These are phyloP conservation scores for Phoma sp. DNA, from an alignment of 2,329 filamentous ascomycete genomes.

Conservation along the genomic window DNA sequence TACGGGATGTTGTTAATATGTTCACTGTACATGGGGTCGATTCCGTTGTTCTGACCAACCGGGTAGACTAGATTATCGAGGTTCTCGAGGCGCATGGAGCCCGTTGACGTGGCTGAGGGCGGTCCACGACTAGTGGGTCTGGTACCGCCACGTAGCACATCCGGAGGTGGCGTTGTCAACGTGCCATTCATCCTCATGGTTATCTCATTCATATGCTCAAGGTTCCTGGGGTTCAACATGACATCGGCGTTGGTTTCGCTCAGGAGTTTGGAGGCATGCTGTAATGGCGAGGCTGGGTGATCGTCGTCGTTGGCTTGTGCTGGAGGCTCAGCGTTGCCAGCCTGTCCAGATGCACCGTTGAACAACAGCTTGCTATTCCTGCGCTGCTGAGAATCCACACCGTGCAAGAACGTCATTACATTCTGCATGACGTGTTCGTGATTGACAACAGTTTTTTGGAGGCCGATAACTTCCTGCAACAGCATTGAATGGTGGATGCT, in stretches of 20 bases:
- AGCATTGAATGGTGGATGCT: constrained; percentile 70
- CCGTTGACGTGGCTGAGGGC: constrained; percentile 59
- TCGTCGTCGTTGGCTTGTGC: constrained; percentile 63
- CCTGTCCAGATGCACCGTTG: constrained; percentile 48
- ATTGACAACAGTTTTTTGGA: constrained; percentile 75
- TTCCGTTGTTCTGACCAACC: constrained; percentile 87
- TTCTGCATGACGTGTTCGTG: constrained; percentile 76
- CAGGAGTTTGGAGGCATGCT: constrained; percentile 71
- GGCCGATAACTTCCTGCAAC: constrained; percentile 68
- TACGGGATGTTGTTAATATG: constrained; percentile 96
- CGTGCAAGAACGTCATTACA: constrained; percentile 72
- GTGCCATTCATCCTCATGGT: constrained; percentile 63
- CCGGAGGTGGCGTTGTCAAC: constrained; percentile 65
- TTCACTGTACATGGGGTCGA: constrained; percentile 92
- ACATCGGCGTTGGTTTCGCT: constrained; percentile 71
- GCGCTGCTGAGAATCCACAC: constrained; percentile 69
- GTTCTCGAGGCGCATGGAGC: constrained; percentile 63
- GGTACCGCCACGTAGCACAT: constrained; percentile 57
- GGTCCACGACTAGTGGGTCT: constrained; percentile 55
- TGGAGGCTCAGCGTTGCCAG: constrained; percentile 52
- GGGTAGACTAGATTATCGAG: constrained; percentile 84
- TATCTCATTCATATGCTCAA: constrained; percentile 70
- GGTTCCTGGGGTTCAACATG: constrained; percentile 67
- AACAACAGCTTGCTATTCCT: constrained; percentile 63
- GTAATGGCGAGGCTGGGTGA: constrained; percentile 70